Evolutionary conservation across 2,329 filamentous ascomycete genomes (phyloP).

Genomic region (Alternaria sp.): DNA sequence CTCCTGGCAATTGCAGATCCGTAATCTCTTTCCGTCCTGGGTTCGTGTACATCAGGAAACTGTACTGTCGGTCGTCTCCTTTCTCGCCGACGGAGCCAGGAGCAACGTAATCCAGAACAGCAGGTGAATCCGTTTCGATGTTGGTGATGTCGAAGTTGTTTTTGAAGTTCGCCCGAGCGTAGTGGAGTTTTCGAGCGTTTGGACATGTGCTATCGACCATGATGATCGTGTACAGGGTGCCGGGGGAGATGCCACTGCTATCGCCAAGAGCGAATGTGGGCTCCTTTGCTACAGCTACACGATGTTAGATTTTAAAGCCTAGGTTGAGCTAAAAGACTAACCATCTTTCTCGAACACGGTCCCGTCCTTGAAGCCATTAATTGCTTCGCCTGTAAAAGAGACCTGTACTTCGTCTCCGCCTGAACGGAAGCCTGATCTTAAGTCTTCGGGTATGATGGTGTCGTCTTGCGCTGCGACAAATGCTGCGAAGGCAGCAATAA

Average conservation of each 20-base stretch:
- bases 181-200: constrained; percentile 38
- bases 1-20: constrained; percentile 30
- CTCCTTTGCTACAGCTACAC: constrained; percentile 31
- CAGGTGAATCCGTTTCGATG: constrained; percentile 23
- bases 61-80: constrained; percentile 40
- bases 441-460: constrained; percentile 22
- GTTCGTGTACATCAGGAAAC: constrained; percentile 42
- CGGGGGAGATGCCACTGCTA: constrained; percentile 36
- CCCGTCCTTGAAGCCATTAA: constrained; percentile 37
- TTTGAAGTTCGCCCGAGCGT: constrained; percentile 40
- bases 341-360: constrained; percentile 33
- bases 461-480: constrained; percentile 15
- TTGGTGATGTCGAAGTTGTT: constrained; percentile 34
- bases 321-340: constrained; percentile 10
- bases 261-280: constrained; percentile 46
- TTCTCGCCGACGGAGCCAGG: constrained; percentile 41
- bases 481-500: constrained; percentile 2
- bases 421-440: constrained; percentile 26
- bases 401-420: constrained; percentile 35
- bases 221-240: constrained; percentile 37
- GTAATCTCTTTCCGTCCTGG: constrained; percentile 29
- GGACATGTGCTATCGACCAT: constrained; percentile 44
- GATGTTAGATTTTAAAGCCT: constrained; percentile 7
- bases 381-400: constrained; percentile 32
- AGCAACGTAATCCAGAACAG: constrained; percentile 36